Evolutionary conservation across 768 basidiomycete species (phyloP), one percentile per base, ranked within the genome.

Genomic region (Suillus occidentalis): DNA sequence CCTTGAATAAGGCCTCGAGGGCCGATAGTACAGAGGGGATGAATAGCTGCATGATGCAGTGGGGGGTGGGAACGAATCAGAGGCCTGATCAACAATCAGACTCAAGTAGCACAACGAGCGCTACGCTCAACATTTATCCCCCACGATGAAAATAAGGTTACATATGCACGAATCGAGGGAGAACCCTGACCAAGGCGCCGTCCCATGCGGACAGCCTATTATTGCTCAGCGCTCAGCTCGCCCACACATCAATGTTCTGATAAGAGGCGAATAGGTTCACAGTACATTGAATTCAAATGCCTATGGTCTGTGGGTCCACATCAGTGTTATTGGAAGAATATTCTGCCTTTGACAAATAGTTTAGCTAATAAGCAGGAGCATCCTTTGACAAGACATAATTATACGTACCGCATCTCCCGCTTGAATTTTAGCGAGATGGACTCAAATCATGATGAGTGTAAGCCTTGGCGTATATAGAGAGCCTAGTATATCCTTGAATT

Each of bases 341-440:
- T 42, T 42, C 84, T 82, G 73, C 71, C 91, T 94, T 40, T 34
- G 62, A 60, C 50, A 55, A 55, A 25, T 47, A 18, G 13, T 2
- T 31, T 60, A 53, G 52, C 37, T 22, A 50, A 39, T 14, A 53
- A 22, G 39, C 25, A 9, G 20, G 39, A 10, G n/a, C 2, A 4
- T 40, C 39, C 13, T 14, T 6, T 40, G 13, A 43, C 42, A 18
- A 43, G 18, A 7, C 42, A 42, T 18, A 42, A 42, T 16, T 8
- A 42, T 42, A 18, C 83, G 55, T 69, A 90, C 90, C 89, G 34
- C 34, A 91, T 69, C 83, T 78, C 84, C 87, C 72, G 91, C 89
- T 61, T 90, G 92, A 69, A 96, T 82, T 76, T 95, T 96, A 2
- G 91, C 89, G 14, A 84, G 80, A 59, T 89, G 42, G 42, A 43